Conservation (phyloP, 495 filamentous ascomycete genomes). For the Neurospora tetraspora region DNA sequence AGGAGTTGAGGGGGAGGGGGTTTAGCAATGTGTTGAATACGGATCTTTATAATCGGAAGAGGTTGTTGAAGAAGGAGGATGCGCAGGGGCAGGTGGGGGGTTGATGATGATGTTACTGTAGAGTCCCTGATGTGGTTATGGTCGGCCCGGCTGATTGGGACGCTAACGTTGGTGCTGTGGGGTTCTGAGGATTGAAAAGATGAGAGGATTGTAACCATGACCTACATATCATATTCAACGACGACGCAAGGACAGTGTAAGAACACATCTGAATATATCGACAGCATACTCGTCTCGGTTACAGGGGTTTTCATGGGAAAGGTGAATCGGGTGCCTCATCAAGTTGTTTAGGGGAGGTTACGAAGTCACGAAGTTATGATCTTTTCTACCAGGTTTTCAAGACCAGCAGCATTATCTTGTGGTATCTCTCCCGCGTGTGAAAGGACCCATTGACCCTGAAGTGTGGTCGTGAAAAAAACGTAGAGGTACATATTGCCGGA, state of each 20-base stretch:
- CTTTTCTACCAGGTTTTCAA: not conserved
- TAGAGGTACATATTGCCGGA: not conserved
- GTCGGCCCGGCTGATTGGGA: not conserved
- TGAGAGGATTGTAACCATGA: too few relatives aligned
- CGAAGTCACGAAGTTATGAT: not conserved
- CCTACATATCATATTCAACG: too few relatives aligned
- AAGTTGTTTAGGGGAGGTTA: not conserved
- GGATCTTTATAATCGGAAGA: conserved; percentile 28
- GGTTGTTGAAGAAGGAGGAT: conserved; percentile 23
- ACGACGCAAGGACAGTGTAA: too few relatives aligned
- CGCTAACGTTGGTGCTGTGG: not conserved
- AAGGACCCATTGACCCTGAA: not conserved
- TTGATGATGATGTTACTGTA: not conserved
- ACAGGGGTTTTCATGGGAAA: not conserved
- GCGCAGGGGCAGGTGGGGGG: not conserved
- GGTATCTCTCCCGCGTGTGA: not conserved
- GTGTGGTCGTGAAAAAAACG: not conserved
- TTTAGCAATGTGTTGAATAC: conserved; percentile 27
- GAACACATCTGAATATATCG: too few relatives aligned
- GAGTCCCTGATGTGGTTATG: not conserved
- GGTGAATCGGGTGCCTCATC: not conserved
- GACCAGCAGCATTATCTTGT: not conserved
- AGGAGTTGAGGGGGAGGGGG: conserved; percentile 23
- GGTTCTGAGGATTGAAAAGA: too few relatives aligned
- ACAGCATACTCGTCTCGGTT: not conserved